phyloP scores from a whole-genome alignment of 129 eudicot genomes.

The Centaurea solstitialis region DNA sequence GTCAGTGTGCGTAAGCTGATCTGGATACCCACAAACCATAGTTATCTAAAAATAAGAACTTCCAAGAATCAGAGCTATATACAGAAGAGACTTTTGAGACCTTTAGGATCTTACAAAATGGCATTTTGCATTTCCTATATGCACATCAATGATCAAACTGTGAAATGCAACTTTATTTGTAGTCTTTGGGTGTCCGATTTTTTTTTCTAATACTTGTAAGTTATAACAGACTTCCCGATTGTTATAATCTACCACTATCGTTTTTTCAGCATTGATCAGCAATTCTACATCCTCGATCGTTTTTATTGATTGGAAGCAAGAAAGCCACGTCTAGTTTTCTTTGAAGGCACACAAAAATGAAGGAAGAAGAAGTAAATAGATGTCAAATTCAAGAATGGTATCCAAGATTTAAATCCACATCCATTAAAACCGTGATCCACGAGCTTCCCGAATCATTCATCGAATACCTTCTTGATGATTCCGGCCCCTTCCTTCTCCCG shows the following conservation, averaged over 20 bases:
- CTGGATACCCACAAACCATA: background rate
- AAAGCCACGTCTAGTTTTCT: background rate
- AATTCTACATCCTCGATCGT: background rate
- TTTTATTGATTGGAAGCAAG: background rate
- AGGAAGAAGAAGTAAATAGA: conserved; percentile 65
- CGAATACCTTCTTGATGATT: conserved; percentile 68
- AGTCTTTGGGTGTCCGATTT: background rate
- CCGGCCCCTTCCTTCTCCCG: conserved; percentile 81
- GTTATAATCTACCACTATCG: too few species aligned
- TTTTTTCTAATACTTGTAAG: background rate
- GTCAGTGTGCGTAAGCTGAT: background rate
- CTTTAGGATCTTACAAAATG: background rate
- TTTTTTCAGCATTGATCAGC: background rate
- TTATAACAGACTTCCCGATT: background rate
- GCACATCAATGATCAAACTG: background rate
- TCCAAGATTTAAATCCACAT: conserved; percentile 60
- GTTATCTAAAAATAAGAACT: background rate
- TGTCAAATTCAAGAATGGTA: conserved; percentile 95
- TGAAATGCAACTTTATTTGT: background rate
- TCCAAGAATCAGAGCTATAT: background rate
- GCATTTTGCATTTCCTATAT: background rate
- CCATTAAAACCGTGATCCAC: conserved; percentile 63
- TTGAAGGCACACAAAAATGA: conserved; percentile 40
- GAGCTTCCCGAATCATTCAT: conserved; percentile 86
- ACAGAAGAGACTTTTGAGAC: background rate